Base-by-base conservation (phyloP, 2,329 filamentous ascomycete genomes). In the Chaetomium olivaceum region DNA sequence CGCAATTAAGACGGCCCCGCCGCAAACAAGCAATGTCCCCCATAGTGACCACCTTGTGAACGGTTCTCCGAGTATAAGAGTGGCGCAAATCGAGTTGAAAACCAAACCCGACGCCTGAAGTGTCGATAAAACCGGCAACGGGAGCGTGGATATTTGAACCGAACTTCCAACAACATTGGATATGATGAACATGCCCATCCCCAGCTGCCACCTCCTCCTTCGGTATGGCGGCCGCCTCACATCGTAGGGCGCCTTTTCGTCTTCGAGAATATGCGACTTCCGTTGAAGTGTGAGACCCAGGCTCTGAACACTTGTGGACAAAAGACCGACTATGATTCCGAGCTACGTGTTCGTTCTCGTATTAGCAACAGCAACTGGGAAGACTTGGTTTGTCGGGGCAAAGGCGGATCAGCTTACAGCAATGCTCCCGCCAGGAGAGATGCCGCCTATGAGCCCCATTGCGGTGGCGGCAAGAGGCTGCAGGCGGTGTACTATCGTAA, bases 1-100 rank as follows among this genome's bases (percentile, higher is more conserved):
- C 50, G 92, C 95, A 72, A 99, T 98, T 68, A 99, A 80, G 5
- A 96, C 82, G n/a, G 95, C 95, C 62, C 95, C 95, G 25, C 83
- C 83, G 69, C 92, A 94, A 51, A 98, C 95, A 58, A 99, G 86
- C 61, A 95, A 73, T 1, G 95, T 99, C 46, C 95, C 95, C 73
- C 91, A 86, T 46, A 96, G 83, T n/a, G 94, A 97, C 85, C 93
- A 96, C 76, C 86, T 87, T 61, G 95, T 98, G 79, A 98, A 99
- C 4, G 93, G 92, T 78, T 99, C 94, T 74, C 91, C 89, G 57
- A 99, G 85, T 73, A 98, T 92, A 64, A 98, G 81, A 54, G 93
- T 96, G 68, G 95, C 95, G 83, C 96, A 97, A 77, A 98, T 92
- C 64, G 94, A 97, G 82, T 99, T 99, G 84, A 99, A 99, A 68